Evolutionary conservation across 140 eudicot genomes (phyloP).

Genomic region (Ambrosia hybrid): DNA sequence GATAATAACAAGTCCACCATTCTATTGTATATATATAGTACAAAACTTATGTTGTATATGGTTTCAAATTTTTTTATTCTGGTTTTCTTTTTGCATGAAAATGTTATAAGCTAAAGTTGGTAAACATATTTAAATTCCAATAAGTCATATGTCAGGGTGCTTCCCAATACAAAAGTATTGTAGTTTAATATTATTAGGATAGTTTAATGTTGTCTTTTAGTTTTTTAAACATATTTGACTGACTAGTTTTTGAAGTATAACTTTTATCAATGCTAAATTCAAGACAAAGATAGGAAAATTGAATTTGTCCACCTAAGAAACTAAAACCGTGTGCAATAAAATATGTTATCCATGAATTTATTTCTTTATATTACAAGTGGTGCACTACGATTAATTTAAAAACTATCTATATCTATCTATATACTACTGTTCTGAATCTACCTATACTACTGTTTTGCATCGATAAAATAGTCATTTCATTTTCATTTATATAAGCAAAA

Average conservation of each 20-base stretch:
- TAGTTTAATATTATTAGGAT: neutral
- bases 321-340: neutral
- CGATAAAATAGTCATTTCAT: too few relatives aligned
- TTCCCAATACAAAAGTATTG: neutral
- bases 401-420: too few relatives aligned
- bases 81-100: neutral
- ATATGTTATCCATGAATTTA: neutral
- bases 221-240: neutral
- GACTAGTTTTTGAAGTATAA: neutral
- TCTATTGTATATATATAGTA: neutral
- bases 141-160: neutral
- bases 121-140: too few relatives aligned
- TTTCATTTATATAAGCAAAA: too few relatives aligned
- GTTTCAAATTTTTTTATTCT: neutral
- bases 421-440: too few relatives aligned
- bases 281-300: neutral
- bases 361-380: too few relatives aligned
- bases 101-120: neutral
- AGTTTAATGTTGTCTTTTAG: neutral
- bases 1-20: neutral
- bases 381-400: too few relatives aligned
- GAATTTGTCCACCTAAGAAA: neutral
- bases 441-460: too few relatives aligned
- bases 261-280: neutral
- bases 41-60: neutral